Evolutionary conservation across 78 protist genomes (phyloP).

Genomic region (Dictyostelium purpureum): DNA sequence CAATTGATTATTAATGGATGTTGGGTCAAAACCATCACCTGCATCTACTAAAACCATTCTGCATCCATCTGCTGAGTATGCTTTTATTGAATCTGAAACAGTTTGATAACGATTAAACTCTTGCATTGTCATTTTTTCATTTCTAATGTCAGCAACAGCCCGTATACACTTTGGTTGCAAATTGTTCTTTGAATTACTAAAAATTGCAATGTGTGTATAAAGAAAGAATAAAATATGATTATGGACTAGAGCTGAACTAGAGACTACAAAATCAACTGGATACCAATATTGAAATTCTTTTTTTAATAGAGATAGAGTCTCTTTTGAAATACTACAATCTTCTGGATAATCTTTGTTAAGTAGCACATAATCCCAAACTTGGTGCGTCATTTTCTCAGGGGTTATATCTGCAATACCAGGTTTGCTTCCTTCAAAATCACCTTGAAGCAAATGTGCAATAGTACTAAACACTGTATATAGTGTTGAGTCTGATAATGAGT

Average conservation of each 20-base stretch:
- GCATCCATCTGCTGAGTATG: constrained; percentile 92
- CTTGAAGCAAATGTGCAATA: constrained; percentile 96
- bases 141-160: constrained; percentile 95
- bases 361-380: constrained; percentile 87
- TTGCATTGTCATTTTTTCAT: constrained; percentile 99
- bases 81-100: constrained; percentile 72
- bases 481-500: constrained; percentile 99
- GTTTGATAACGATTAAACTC: constrained; percentile 98
- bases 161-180: constrained; percentile 93
- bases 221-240: constrained; percentile 99
- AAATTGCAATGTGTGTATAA: constrained; percentile 99
- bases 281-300: constrained; percentile 98
- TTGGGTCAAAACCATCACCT: constrained; percentile 99
- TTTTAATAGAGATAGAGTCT: constrained; percentile 81
- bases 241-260: constrained; percentile 98
- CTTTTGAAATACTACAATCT: constrained; percentile 63
- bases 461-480: constrained; percentile 99
- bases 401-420: constrained; percentile 85
- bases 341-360: constrained; percentile 43
- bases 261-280: constrained; percentile 97
- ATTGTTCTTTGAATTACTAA: constrained; percentile 55
- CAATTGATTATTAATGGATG: constrained; percentile 93
- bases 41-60: constrained; percentile 99
- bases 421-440: constrained; percentile 85
- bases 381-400: constrained; percentile 87